A percentile compares a stretch with the other conserved stretches of the same genome.
Conservation (phyloP, 495 filamentous ascomycete genomes). For the Penicillium macrosclerotiorum region DNA sequence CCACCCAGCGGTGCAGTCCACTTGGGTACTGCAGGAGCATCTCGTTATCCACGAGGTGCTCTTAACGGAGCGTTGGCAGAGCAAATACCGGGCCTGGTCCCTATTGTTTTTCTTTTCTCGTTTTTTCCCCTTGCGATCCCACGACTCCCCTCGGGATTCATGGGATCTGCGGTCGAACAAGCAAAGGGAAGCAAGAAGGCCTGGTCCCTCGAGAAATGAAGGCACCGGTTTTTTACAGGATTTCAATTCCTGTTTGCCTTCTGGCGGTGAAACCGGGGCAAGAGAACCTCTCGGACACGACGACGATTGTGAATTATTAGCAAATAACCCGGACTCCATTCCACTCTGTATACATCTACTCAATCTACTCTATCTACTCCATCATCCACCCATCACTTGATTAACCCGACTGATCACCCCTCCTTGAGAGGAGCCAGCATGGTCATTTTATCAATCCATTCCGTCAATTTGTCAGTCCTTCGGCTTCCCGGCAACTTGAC, state of each 20-base stretch:
- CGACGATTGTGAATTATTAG: slow-evolving; percentile 11
- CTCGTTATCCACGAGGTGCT: slow-evolving; percentile 51
- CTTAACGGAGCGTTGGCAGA: slow-evolving; percentile 81
- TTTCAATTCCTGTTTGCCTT: slow-evolving; percentile 21
- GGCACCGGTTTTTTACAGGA: slow-evolving; percentile 57
- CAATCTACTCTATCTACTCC: not conserved
- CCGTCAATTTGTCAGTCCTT: no score
- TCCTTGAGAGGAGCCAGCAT: no score
- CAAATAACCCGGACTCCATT: slow-evolving; percentile 10
- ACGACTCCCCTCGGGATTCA: not conserved
- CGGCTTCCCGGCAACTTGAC: no score
- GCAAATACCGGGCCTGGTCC: slow-evolving; percentile 29
- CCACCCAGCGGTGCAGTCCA: slow-evolving; percentile 65
- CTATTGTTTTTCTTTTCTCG: slow-evolving; percentile 15
- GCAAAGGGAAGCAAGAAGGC: not conserved
- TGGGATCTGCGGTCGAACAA: not conserved
- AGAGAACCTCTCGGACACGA: slow-evolving; percentile 69
- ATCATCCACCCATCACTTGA: no score
- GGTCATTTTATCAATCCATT: no score
- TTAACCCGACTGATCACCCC: no score
- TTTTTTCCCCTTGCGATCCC: slow-evolving; percentile 29
- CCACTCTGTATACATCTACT: no score
- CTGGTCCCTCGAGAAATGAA: slow-evolving; percentile 56
- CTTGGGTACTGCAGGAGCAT: slow-evolving; percentile 64
- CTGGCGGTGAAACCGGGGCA: slow-evolving; percentile 63